These are phyloP conservation scores for Pterulicium gracile DNA, from an alignment of 1,284 basidiomycete genomes.

Conservation along the genomic window DNA sequence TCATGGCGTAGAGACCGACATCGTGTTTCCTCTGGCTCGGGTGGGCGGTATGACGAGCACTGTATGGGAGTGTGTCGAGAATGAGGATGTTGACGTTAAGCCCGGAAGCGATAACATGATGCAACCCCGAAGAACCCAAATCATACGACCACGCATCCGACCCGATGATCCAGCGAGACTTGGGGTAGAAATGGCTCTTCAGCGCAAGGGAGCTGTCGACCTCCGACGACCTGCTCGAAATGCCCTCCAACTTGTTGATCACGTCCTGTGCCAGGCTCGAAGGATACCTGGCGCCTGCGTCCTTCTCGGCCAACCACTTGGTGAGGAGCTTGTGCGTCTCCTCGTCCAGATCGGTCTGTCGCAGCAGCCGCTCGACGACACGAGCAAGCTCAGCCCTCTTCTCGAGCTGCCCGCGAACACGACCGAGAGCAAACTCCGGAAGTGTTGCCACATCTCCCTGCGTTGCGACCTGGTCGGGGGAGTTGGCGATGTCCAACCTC, in stretches of 20 bases:
- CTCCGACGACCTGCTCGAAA: slow-evolving; percentile 26
- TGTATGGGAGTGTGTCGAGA: slow-evolving; percentile 88
- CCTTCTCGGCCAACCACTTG: slow-evolving; percentile 64
- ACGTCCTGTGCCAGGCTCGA: not conserved
- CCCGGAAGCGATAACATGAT: slow-evolving; percentile 87
- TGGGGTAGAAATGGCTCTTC: slow-evolving; percentile 49
- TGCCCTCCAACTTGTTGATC: slow-evolving; percentile 39
- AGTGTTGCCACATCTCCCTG: slow-evolving; percentile 71
- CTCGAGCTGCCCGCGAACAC: slow-evolving; percentile 75
- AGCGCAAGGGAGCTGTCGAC: slow-evolving; percentile 49
- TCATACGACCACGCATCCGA: slow-evolving; percentile 98
- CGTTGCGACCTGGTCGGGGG: slow-evolving; percentile 58
- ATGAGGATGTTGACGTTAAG: slow-evolving; percentile 94
- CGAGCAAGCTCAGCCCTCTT: slow-evolving; percentile 55
- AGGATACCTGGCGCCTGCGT: slow-evolving; percentile 48
- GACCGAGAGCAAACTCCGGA: slow-evolving; percentile 91
- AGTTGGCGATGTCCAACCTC: slow-evolving; percentile 82
- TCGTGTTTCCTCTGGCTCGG: slow-evolving; percentile 81
- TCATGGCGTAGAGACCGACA: slow-evolving; percentile 96
- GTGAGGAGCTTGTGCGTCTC: slow-evolving; percentile 66
- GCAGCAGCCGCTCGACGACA: slow-evolving; percentile 51
- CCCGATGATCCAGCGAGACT: slow-evolving; percentile 91
- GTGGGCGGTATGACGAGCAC: slow-evolving; percentile 59
- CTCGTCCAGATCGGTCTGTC: slow-evolving; percentile 32
- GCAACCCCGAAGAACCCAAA: slow-evolving; percentile 90